phyloP scores from a whole-genome alignment of 192 early-diverging fungal species.

The Podila horticola region DNA sequence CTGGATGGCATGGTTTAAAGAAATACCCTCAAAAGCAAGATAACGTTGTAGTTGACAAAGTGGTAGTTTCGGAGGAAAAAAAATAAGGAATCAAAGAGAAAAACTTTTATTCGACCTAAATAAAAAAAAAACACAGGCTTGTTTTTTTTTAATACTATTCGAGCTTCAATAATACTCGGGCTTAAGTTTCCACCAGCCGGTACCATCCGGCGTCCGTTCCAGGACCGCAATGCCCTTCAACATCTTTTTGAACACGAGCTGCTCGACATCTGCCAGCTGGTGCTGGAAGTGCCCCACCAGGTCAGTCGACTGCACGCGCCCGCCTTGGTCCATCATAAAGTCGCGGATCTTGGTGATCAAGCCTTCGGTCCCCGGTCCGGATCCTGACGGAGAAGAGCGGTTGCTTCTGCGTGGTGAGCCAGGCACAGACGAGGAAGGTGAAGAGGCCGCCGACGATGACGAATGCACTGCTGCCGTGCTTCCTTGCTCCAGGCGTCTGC shows the following conservation, averaged over 20 bases:
- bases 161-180: constrained; percentile 56
- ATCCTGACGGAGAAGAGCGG: background rate
- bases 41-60: background rate
- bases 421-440: background rate
- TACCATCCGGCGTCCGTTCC: constrained; percentile 45
- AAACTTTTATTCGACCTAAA: too few species aligned
- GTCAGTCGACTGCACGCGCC: constrained; percentile 56
- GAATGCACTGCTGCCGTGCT: background rate
- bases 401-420: constrained; percentile 1
- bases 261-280: constrained; percentile 61
- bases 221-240: constrained; percentile 70
- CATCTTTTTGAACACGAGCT: constrained; percentile 71
- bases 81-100: too few species aligned
- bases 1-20: constrained; percentile 31
- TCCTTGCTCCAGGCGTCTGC: constrained; percentile 51
- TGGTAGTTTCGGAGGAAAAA: too few species aligned
- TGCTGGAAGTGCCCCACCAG: constrained; percentile 64
- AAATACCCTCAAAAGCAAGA: background rate
- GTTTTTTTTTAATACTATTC: too few species aligned
- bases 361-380: constrained; percentile 23
- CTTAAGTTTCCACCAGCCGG: constrained; percentile 69
- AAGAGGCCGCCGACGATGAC: background rate
- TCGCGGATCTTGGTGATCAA: constrained; percentile 67
- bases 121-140: too few species aligned
- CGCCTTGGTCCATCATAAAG: constrained; percentile 58